Conservation (phyloP, 1,284 basidiomycete species). For the Ganoderma sinense region DNA sequence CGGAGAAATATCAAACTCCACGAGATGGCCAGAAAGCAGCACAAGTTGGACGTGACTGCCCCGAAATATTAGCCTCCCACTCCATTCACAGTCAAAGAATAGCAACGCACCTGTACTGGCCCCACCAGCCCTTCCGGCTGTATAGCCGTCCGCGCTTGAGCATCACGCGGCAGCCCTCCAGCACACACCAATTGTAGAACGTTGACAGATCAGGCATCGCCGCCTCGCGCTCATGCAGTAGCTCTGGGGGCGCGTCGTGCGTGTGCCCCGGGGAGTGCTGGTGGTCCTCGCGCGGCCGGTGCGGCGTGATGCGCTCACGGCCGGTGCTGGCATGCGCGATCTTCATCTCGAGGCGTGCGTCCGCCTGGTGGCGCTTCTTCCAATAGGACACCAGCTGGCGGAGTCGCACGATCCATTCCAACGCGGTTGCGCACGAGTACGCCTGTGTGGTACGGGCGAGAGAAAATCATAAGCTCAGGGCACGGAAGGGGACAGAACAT, state of each 20-base stretch:
- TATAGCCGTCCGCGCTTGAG: conserved; percentile 75
- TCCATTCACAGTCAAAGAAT: conserved; percentile 15
- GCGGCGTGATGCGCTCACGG: conserved; percentile 64
- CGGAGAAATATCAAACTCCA: conserved; percentile 66
- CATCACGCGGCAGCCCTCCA: conserved; percentile 79
- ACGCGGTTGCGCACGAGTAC: conserved; percentile 66
- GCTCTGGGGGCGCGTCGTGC: conserved; percentile 53
- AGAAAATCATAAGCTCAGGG: neutral
- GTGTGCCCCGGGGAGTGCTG: conserved; percentile 40
- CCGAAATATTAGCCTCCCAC: neutral
- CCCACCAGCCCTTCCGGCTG: conserved; percentile 69
- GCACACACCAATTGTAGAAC: conserved; percentile 83
- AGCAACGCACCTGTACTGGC: conserved; percentile 70
- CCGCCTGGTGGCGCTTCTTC: conserved; percentile 72
- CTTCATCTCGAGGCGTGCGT: conserved; percentile 83
- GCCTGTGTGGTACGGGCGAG: conserved; percentile 47
- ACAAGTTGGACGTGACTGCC: conserved; percentile 72
- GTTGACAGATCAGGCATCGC: conserved; percentile 63
- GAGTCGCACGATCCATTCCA: conserved; percentile 83
- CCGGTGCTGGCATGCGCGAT: conserved; percentile 60
- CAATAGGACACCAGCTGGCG: conserved; percentile 77
- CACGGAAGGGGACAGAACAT: neutral
- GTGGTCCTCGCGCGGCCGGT: conserved; percentile 48
- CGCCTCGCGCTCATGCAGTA: conserved; percentile 56
- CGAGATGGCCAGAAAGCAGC: conserved; percentile 69